These are phyloP conservation scores for Xylaria nigripes DNA, from an alignment of 495 filamentous ascomycete species.

Conservation along the genomic window DNA sequence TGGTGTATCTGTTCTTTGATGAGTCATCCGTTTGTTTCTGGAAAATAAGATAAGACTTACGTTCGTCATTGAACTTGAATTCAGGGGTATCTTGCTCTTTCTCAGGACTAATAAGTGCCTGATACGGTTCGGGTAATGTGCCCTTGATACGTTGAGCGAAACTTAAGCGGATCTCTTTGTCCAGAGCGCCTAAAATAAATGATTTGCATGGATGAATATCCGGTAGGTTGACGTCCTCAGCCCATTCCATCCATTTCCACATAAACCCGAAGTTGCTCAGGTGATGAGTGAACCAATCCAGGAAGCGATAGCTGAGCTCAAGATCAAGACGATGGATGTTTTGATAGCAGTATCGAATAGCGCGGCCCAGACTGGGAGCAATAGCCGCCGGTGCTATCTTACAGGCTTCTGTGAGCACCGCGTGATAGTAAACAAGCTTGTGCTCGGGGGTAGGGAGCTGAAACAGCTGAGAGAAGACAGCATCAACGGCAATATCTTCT, in stretches of 20 bases:
- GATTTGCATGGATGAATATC: constrained; percentile 79
- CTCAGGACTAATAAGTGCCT: constrained; percentile 68
- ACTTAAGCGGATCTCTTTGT: constrained; percentile 94
- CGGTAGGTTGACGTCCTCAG: constrained; percentile 72
- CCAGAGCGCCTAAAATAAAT: constrained; percentile 80
- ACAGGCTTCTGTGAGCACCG: constrained; percentile 87
- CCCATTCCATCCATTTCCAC: constrained; percentile 99
- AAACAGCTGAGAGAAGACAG: constrained; percentile 90
- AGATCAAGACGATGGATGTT: constrained; percentile 74
- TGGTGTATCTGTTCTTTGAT: constrained; percentile 52
- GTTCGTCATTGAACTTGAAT: constrained; percentile 78
- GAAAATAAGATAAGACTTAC: constrained; percentile 43
- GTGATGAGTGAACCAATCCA: constrained; percentile 98
- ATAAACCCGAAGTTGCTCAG: constrained; percentile 98
- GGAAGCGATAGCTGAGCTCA: constrained; percentile 77
- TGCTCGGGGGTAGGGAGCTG: constrained; percentile 81
- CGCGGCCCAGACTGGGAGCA: constrained; percentile 87
- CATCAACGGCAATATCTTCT: constrained; percentile 94
- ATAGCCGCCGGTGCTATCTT: constrained; percentile 93
- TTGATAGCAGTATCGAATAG: constrained; percentile 84
- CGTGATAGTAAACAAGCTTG: constrained; percentile 93
- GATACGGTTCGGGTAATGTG: constrained; percentile 80
- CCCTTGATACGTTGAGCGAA: constrained; percentile 95
- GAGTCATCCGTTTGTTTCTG: background rate
- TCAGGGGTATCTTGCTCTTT: constrained; percentile 91